These are phyloP conservation scores for Phyllosticta paracitricarpa DNA, from an alignment of 2,329 filamentous ascomycete genomes.

Conservation along the genomic window DNA sequence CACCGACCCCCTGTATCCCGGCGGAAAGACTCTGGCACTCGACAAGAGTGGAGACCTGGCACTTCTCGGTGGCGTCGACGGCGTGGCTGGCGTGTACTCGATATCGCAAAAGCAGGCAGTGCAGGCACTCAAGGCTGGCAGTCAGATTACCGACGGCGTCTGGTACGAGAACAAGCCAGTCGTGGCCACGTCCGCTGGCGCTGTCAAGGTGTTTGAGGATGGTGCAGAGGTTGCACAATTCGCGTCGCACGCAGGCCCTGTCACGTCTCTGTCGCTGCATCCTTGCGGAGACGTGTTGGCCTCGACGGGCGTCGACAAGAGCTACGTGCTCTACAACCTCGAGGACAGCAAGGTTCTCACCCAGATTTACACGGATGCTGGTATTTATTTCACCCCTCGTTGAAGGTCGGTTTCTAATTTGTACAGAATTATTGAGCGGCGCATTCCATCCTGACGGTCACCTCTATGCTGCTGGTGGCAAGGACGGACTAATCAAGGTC, in stretches of 20 bases:
- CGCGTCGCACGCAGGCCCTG: conserved; percentile 72
- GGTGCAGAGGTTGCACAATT: conserved; percentile 61
- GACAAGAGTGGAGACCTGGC: conserved; percentile 55
- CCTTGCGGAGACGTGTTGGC: conserved; percentile 74
- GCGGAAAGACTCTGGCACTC: conserved; percentile 47
- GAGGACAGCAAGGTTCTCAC: conserved; percentile 56
- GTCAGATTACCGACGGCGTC: conserved; percentile 55
- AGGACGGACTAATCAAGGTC: conserved; percentile 71
- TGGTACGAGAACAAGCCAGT: conserved; percentile 62
- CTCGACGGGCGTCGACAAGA: conserved; percentile 85
- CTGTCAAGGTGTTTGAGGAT: conserved; percentile 68
- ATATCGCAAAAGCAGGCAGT: conserved; percentile 67
- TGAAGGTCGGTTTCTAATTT: not conserved
- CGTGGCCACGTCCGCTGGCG: conserved; percentile 64
- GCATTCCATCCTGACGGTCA: conserved; percentile 97
- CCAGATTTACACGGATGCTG: conserved; percentile 68
- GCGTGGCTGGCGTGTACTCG: conserved; percentile 68
- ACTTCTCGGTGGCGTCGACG: conserved; percentile 65
- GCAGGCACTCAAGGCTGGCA: conserved; percentile 52
- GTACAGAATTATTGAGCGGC: conserved; percentile 59
- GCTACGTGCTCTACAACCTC: conserved; percentile 82
- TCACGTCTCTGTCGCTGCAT: conserved; percentile 68
- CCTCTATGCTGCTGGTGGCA: conserved; percentile 75
- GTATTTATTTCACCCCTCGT: conserved; percentile 42
- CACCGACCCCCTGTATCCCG: conserved; percentile 51